phyloP scores from a whole-genome alignment of 192 early-diverging fungal genomes.

The Coemansia sp. region DNA sequence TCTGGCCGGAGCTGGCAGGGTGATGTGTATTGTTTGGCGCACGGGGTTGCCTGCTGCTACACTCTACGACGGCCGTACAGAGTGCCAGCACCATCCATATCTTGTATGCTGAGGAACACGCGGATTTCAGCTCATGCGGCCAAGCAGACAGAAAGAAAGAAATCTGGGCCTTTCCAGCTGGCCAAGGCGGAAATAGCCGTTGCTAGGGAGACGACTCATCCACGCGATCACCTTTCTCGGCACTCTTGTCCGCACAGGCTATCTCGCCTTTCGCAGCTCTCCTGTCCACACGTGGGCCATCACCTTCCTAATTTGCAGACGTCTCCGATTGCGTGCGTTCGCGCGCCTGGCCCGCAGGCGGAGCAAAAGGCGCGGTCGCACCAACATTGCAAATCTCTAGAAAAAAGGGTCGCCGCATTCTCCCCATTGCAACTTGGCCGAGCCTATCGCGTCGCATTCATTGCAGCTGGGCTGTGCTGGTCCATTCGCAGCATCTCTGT shows the following conservation, averaged over 20 bases:
- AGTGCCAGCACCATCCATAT: background rate
- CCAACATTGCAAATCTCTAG: constrained; percentile 9
- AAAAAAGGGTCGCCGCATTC: constrained; percentile 4
- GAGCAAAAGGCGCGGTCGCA: background rate
- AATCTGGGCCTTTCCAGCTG: background rate
- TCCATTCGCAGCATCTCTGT: constrained; percentile 1
- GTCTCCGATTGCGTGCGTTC: constrained; percentile 8
- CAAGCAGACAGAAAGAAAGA: background rate
- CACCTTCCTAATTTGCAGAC: background rate
- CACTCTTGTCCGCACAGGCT: background rate
- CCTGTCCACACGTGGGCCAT: background rate
- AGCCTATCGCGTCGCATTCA: background rate
- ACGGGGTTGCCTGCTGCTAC: background rate
- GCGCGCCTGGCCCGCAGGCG: background rate
- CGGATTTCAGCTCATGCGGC: too few relatives aligned
- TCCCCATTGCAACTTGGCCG: background rate
- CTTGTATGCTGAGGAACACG: background rate
- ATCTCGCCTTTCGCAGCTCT: background rate
- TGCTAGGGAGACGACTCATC: background rate
- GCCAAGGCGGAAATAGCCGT: background rate
- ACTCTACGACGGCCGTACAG: background rate
- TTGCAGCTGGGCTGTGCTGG: constrained; percentile 7
- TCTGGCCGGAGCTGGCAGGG: background rate
- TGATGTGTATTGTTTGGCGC: background rate
- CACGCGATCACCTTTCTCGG: constrained; percentile 1